Evolutionary conservation across 2,329 filamentous ascomycete genomes (phyloP).

Genomic region (Ambrosiella beaveri): DNA sequence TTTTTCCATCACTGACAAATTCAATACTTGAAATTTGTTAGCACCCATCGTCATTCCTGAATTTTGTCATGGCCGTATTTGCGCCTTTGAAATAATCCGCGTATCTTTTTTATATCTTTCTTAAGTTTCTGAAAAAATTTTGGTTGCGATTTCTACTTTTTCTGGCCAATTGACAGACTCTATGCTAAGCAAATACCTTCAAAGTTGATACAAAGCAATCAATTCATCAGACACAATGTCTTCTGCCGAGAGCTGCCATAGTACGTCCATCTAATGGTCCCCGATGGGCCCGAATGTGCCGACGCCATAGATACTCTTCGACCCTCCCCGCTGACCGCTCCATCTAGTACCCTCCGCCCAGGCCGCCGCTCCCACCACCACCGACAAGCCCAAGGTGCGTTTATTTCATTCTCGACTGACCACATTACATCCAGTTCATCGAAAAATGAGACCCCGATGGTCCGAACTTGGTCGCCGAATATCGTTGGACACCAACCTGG

Average conservation of each 20-base stretch:
- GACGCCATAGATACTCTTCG: neutral
- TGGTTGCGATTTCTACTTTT: too few relatives aligned
- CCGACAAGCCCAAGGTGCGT: conserved; percentile 13
- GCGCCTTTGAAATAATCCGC: neutral
- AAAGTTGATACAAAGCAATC: too few relatives aligned
- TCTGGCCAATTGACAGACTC: too few relatives aligned
- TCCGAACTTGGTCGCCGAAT: neutral
- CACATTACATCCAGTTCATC: too few relatives aligned
- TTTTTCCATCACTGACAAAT: conserved; percentile 1
- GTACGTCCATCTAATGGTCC: too few relatives aligned
- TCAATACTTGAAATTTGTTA: neutral
- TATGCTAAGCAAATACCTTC: too few relatives aligned
- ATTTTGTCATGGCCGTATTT: conserved; percentile 4
- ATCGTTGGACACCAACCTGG: neutral
- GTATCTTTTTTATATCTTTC: too few relatives aligned
- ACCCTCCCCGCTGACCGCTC: neutral
- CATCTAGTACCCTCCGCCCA: neutral
- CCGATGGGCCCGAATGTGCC: neutral
- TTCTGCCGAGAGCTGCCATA: too few relatives aligned
- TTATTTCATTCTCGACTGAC: neutral
- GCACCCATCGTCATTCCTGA: neutral
- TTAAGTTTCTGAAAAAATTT: too few relatives aligned
- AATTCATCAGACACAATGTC: too few relatives aligned
- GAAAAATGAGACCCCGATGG: neutral
- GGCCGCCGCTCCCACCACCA: conserved; percentile 3